phyloP scores from a whole-genome alignment of 2,329 filamentous ascomycete genomes.

The Ascochyta lentis region DNA sequence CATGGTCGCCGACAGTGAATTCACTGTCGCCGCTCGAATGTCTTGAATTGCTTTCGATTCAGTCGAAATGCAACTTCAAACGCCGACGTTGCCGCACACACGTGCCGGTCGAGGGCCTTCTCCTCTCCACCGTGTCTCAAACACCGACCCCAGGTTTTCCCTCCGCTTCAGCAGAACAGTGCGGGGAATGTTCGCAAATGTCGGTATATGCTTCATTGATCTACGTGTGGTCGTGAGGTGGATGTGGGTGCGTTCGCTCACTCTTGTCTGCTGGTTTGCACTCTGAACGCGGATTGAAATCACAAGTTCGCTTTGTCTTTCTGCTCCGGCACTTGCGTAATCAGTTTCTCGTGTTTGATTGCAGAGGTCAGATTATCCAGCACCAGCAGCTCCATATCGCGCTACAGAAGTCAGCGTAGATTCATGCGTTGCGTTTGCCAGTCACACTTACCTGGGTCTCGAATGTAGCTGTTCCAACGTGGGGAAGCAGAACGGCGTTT shows the following conservation, averaged over 20 bases:
- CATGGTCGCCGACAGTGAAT: not conserved
- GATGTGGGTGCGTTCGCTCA: not conserved
- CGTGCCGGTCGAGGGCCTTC: slow-evolving; percentile 3
- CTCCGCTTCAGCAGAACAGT: slow-evolving; percentile 3
- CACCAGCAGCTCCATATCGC: slow-evolving; percentile 67
- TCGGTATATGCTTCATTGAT: slow-evolving; percentile 12
- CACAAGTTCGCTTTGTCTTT: slow-evolving; percentile 46
- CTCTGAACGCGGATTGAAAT: not conserved
- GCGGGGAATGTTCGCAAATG: not conserved
- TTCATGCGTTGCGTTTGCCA: not conserved
- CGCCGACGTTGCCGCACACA: slow-evolving; percentile 10
- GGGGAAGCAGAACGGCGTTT: slow-evolving; percentile 63
- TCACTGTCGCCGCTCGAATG: not conserved
- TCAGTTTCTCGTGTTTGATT: slow-evolving; percentile 62
- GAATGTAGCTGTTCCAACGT: slow-evolving; percentile 66
- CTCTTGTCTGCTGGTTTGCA: not conserved
- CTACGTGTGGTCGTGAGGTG: slow-evolving; percentile 5
- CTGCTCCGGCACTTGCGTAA: slow-evolving; percentile 69
- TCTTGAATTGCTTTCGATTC: not conserved
- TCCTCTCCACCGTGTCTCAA: slow-evolving; percentile 18
- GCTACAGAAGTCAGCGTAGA: slow-evolving; percentile 30
- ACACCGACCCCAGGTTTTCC: slow-evolving; percentile 30
- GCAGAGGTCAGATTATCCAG: slow-evolving; percentile 64
- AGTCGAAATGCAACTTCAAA: slow-evolving; percentile 3
- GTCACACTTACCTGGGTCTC: slow-evolving; percentile 60